Evolutionary conservation across 75 land plant genomes (phyloP).

Genomic region (Isoetes taiwanensis): DNA sequence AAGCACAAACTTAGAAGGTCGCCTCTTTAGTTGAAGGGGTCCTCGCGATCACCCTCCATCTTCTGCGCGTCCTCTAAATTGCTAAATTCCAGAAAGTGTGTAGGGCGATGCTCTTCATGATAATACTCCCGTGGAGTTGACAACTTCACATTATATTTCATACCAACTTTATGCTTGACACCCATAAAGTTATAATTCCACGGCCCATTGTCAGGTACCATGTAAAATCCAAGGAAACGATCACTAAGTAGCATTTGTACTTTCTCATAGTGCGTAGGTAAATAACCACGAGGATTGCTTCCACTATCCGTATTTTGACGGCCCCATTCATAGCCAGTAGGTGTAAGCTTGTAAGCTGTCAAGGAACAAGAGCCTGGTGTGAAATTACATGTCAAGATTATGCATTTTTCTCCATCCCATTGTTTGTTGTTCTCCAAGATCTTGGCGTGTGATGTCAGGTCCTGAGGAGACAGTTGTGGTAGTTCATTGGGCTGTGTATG

Average conservation of each 20-base stretch:
- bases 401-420: slow-evolving; percentile 2
- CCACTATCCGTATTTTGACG: neutral
- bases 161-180: neutral
- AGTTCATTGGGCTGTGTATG: slow-evolving; percentile 1
- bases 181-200: slow-evolving; percentile 9
- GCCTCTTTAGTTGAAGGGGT: neutral
- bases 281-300: neutral
- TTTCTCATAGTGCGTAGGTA: slow-evolving; percentile 7
- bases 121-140: neutral
- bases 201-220: slow-evolving; percentile 5
- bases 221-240: slow-evolving; percentile 3
- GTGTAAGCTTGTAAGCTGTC: slow-evolving; percentile 3
- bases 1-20: too few relatives aligned
- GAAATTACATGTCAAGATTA: slow-evolving; percentile 3
- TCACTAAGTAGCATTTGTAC: slow-evolving; percentile 1
- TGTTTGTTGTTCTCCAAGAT: slow-evolving; percentile 7
- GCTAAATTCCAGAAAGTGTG: slow-evolving; percentile 5
- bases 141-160: slow-evolving; percentile 1
- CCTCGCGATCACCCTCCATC: neutral
- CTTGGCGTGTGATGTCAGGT: neutral
- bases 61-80: neutral
- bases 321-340: slow-evolving; percentile 1
- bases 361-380: slow-evolving; percentile 3
- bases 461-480: slow-evolving; percentile 7
- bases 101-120: neutral